A percentile compares a stretch with the other conserved stretches of the same genome.
Conservation (phyloP, 2,329 filamentous ascomycete species). For the Colletotrichum camelliae region DNA sequence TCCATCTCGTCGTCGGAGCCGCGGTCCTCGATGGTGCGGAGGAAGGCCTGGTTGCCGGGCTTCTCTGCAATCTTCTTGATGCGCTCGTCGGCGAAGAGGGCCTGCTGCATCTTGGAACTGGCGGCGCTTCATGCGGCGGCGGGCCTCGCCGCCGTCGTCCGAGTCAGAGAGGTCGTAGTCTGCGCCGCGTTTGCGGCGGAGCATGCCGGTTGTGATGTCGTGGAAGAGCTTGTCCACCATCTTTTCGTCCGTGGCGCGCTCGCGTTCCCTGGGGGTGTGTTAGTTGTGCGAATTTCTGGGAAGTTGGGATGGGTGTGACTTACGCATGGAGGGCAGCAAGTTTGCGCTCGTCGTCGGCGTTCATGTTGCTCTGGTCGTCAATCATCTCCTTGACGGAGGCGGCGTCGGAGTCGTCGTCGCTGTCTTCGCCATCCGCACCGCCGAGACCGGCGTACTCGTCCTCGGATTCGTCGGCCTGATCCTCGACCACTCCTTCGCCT, state of each 20-base stretch:
- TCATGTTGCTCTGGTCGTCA: conserved; percentile 77
- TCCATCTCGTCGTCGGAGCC: conserved; percentile 79
- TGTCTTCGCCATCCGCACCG: conserved; percentile 87
- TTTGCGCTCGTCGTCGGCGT: conserved; percentile 76
- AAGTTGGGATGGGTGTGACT: conserved; percentile 44
- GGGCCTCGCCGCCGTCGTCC: conserved; percentile 82
- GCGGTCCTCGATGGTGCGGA: conserved; percentile 86
- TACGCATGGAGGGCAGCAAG: conserved; percentile 89
- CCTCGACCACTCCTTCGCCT: conserved; percentile 86
- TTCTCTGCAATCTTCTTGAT: conserved; percentile 90
- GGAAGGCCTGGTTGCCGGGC: conserved; percentile 87
- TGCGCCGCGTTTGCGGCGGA: conserved; percentile 82
- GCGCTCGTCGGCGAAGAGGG: conserved; percentile 85
- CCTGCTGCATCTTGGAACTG: conserved; percentile 94
- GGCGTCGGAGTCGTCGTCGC: conserved; percentile 73
- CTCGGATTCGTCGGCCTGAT: conserved; percentile 96
- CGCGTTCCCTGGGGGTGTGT: conserved; percentile 66
- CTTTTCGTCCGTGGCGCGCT: conserved; percentile 82
- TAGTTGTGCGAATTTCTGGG: background rate
- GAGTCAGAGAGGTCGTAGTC: conserved; percentile 89
- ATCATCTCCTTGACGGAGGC: conserved; percentile 84
- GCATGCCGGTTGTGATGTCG: conserved; percentile 86
- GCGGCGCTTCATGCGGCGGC: conserved; percentile 79
- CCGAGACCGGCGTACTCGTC: conserved; percentile 97
- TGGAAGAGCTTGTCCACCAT: conserved; percentile 90